Evolutionary conservation across 148 eudicot species (phyloP).

Genomic region (Camellia lanceoleosa): DNA sequence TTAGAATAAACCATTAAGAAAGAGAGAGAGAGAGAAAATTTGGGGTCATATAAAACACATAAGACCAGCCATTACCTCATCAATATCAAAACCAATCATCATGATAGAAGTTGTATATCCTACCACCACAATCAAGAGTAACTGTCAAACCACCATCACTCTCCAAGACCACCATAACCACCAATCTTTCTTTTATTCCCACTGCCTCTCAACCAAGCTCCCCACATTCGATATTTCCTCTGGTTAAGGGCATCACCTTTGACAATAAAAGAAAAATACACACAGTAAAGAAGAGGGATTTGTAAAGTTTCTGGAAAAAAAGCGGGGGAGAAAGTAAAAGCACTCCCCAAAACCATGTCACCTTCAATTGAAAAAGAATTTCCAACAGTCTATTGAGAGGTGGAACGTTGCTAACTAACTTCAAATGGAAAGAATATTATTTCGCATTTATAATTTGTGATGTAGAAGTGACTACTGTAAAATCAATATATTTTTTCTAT

Average conservation of each 20-base stretch:
- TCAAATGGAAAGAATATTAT: background rate
- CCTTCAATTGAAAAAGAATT: background rate
- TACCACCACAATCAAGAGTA: background rate
- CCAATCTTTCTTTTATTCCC: background rate
- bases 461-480: background rate
- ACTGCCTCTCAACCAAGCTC: background rate
- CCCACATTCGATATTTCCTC: background rate
- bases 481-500: background rate
- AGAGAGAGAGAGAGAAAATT: no score
- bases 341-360: background rate
- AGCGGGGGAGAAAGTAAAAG: background rate
- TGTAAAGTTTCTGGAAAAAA: background rate
- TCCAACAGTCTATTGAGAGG: background rate
- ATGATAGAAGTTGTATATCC: background rate
- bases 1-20: background rate
- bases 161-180: background rate
- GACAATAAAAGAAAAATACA: background rate
- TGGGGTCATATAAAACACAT: no score
- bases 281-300: background rate
- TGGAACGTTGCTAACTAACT: background rate
- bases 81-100: background rate
- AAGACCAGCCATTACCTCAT: no score
- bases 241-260: background rate
- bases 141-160: background rate
- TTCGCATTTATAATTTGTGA: background rate